Base-by-base conservation (phyloP, 106 monocot species). In the Chionographis japonica region DNA sequence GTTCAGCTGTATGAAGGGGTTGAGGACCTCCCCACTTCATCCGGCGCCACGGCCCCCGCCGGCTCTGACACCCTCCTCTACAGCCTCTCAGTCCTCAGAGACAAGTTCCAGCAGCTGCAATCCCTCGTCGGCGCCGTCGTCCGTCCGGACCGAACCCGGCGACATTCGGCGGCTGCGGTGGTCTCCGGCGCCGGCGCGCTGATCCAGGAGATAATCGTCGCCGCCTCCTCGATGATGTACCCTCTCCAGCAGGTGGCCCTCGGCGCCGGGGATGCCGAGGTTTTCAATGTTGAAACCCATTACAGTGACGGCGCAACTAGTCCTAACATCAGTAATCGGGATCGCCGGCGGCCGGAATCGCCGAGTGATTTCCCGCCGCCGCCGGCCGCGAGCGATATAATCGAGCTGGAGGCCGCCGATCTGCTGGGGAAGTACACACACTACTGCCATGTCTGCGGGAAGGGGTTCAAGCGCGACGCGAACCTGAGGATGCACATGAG, bases 401-500 rank as follows among this genome's bases (percentile, higher is more conserved):
- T 86, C 54, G 90, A 90, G 57, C 37, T 86, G 19, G 75, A 90
- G 27, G 90, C 83, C 2, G 72, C 75, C n/a, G 81, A 76, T 43
- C 70, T 90, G 40, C 62, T 90, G 10, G 86, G 86, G 13, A 86
- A 86, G 65, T 86, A 76, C 78, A 90, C 80, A 6, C 83, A 90
- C 74, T 70, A 81, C 78, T 90, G 90, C 80, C 83, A 81, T 3
- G 68, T 90, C 12, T 90, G 90, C 65, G 86, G 90, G 4, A 90
- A 90, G 62, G 86, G 90, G 15, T 90, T 90, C 81, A 86, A 81
- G 73, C 78, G 90, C 16, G 90, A 86, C 53, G 81, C 86, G 2
- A 90, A 90, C 74, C 59, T 90, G 56, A 65, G 86, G 63, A 90
- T 90, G 90, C 90, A 90, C 67, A 90, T 86, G 90, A 56, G 90